Percentiles rank a stretch among this genome's conserved stretches.
phyloP scores from a whole-genome alignment of 371 early-diverging fungal species.

The Rhizopus stolonifer region DNA sequence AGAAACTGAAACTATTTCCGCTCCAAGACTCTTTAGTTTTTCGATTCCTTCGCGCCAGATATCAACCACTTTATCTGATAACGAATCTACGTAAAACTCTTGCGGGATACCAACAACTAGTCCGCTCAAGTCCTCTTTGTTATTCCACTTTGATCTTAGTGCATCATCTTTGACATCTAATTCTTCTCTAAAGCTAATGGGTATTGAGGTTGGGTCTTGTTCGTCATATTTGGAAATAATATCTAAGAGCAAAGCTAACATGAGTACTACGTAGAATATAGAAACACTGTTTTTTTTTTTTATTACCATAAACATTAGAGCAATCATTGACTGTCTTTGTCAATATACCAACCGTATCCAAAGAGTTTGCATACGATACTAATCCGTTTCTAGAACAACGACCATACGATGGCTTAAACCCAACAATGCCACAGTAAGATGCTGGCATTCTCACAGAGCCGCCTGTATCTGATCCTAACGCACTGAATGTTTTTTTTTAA shows the following conservation, averaged over 20 bases:
- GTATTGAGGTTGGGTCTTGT: constrained; percentile 63
- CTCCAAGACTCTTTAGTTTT: constrained; percentile 60
- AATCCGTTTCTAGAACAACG: constrained; percentile 85
- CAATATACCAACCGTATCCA: constrained; percentile 89
- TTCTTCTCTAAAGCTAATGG: constrained; percentile 22
- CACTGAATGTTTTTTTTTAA: constrained; percentile 43
- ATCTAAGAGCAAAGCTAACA: too few species aligned
- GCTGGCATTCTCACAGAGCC: constrained; percentile 94
- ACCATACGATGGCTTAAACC: constrained; percentile 94
- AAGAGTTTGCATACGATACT: constrained; percentile 83
- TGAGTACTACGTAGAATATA: too few species aligned
- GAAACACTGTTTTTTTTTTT: too few species aligned
- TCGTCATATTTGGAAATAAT: constrained; percentile 56
- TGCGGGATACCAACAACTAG: constrained; percentile 75
- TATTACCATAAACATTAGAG: constrained; percentile 53
- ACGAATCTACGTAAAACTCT: constrained; percentile 78
- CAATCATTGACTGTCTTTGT: constrained; percentile 59
- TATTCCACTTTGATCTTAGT: constrained; percentile 20
- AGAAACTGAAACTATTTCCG: constrained; percentile 67
- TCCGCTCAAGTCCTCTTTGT: constrained; percentile 42
- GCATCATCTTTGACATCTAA: constrained; percentile 28
- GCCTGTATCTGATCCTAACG: constrained; percentile 93
- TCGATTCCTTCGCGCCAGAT: constrained; percentile 68
- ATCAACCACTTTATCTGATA: constrained; percentile 48
- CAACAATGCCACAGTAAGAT: constrained; percentile 90